Conservation (phyloP, 177 flowering plant species). For the Vitis hybrid region DNA sequence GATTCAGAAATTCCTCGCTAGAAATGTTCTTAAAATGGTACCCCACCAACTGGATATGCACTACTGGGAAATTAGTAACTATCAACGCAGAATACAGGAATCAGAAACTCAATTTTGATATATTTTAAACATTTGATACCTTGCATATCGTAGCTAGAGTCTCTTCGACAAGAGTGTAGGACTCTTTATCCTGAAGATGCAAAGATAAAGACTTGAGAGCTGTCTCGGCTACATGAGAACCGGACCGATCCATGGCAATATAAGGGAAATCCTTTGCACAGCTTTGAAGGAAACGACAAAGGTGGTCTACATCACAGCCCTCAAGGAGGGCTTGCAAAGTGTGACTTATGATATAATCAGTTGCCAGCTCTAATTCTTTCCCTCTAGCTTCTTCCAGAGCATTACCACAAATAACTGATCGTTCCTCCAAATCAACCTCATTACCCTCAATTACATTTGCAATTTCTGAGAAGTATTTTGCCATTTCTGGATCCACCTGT, state of each 20-base stretch:
- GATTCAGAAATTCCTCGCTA: background rate
- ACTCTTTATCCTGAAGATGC: slow-evolving; percentile 63
- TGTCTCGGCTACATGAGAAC: slow-evolving; percentile 93
- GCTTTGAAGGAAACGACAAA: slow-evolving; percentile 68
- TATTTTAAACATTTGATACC: slow-evolving; percentile 35
- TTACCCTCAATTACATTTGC: slow-evolving; percentile 69
- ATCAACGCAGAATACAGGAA: background rate
- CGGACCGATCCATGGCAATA: slow-evolving; percentile 78
- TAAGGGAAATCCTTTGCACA: slow-evolving; percentile 60
- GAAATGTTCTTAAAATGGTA: background rate
- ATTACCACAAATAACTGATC: slow-evolving; percentile 69
- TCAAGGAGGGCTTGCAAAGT: slow-evolving; percentile 74
- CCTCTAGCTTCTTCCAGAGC: slow-evolving; percentile 90
- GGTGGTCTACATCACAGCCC: slow-evolving; percentile 67
- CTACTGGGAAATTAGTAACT: background rate
- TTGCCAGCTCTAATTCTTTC: slow-evolving; percentile 84
- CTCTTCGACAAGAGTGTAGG: slow-evolving; percentile 49
- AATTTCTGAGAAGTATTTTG: slow-evolving; percentile 78
- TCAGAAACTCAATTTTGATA: background rate
- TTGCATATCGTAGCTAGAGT: slow-evolving; percentile 64
- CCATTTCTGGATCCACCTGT: slow-evolving; percentile 81
- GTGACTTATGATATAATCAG: slow-evolving; percentile 79
- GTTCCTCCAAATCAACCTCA: slow-evolving; percentile 66
- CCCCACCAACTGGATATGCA: background rate
- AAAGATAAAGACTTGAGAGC: slow-evolving; percentile 65